Evolutionary conservation across 441 rosid genomes (phyloP), one percentile per base, ranked within the genome.

Genomic region (Euphorbia schlechtendalii): DNA sequence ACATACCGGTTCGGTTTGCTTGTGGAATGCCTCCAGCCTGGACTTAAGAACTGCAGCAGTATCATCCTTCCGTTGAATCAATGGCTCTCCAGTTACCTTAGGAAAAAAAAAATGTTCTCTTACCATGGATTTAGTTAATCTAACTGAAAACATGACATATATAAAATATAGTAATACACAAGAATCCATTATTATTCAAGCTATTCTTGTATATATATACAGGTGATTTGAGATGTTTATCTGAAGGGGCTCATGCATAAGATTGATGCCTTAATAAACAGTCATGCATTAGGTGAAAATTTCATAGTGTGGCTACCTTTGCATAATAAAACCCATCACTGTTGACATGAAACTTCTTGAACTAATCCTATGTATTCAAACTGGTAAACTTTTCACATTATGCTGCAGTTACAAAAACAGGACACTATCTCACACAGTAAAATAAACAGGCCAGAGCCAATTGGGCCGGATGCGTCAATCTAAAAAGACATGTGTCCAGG

Each of bases 51-150:
- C 96, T 57, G 87, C 90, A 0, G 88, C 96, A 45, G 88, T 90
- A 67, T 94, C 99, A 66, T 94, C 99, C 77, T 89, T 84, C 18
- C 99, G 93, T 76, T 90, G 97, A 77, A 94, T 90, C 82, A 90
- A 75, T 40, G 96, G 90, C 65, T 90, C 89, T 66, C 91, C 91
- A 14, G 88, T 84, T 63, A 80, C 88, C 95, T 88, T 67, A 49
- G 70, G 68, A 8, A 56, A 61, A 40, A 36, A 60, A 25, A 20
- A 56, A 18, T n/a, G 60, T 65, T 56, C 59, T 55, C 49, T 69
- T 48, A 72, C 53, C 49, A 70, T 12, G 41, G 40, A 40, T 41
- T 56, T 53, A 62, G 18, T 60, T 36, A 32, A 32, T 48, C 53
- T 64, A 15, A 67, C 5, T 41, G 27, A 36, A 41, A 34, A 55